Percentiles rank a stretch among this genome's conserved stretches.
Evolutionary conservation across 2,329 filamentous ascomycete species (phyloP).

Genomic region (Colletotrichum sp.): DNA sequence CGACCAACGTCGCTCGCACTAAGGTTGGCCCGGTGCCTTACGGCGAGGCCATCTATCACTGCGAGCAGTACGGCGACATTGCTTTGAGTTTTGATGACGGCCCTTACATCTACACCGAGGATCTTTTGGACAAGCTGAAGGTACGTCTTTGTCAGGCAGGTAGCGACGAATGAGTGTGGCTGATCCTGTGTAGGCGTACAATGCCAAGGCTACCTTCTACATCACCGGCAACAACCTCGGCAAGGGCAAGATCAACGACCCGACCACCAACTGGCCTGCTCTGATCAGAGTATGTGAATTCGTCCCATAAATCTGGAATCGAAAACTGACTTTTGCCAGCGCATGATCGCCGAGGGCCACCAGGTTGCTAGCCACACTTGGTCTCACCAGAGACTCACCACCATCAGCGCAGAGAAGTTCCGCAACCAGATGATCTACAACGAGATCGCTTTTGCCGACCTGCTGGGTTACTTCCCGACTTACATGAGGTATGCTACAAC

Average conservation of each 20-base stretch:
- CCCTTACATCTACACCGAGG: conserved; percentile 45
- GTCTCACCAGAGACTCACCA: conserved; percentile 42
- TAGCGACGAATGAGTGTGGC: neutral
- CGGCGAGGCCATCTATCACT: conserved; percentile 61
- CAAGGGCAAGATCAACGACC: conserved; percentile 54
- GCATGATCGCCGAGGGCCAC: conserved; percentile 59
- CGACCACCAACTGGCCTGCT: conserved; percentile 38
- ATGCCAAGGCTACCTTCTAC: conserved; percentile 72
- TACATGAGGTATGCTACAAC: conserved; percentile 46
- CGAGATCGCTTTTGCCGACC: conserved; percentile 60
- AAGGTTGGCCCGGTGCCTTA: conserved; percentile 60
- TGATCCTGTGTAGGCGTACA: conserved; percentile 42
- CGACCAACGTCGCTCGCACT: conserved; percentile 54
- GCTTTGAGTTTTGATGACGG: conserved; percentile 55
- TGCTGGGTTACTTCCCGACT: conserved; percentile 59
- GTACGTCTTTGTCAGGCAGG: conserved; percentile 36
- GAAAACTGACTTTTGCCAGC: conserved; percentile 23
- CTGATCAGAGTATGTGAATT: conserved; percentile 38
- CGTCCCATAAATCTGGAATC: neutral
- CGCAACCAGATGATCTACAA: conserved; percentile 56
- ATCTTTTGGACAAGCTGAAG: conserved; percentile 43
- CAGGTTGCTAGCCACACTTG: conserved; percentile 66
- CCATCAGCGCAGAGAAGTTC: conserved; percentile 26
- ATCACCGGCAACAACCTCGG: conserved; percentile 45
- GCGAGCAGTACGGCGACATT: conserved; percentile 58